A percentile compares a stretch with the other conserved stretches of the same genome.
These are phyloP conservation scores for Canavalia gladiata DNA, from an alignment of 306 rosid species.

Conservation along the genomic window DNA sequence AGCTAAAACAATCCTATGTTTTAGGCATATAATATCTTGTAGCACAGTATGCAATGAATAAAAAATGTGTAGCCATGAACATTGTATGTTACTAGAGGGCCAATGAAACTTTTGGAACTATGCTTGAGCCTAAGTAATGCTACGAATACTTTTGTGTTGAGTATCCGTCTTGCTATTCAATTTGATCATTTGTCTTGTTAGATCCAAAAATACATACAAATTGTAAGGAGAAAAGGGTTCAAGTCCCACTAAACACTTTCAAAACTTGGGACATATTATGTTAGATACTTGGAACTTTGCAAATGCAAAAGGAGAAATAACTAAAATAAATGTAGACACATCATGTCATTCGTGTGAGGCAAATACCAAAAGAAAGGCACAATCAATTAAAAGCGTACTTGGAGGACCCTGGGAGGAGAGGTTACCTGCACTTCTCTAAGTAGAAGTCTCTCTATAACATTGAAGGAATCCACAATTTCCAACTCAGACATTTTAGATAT, in stretches of 20 bases:
- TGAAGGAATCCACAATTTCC: constrained; percentile 79
- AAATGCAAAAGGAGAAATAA: constrained; percentile 2
- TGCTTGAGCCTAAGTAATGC: constrained; percentile 13
- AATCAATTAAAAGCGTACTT: constrained; percentile 18
- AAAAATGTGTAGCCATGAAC: background rate
- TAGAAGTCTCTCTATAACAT: constrained; percentile 77
- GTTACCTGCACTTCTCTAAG: constrained; percentile 73
- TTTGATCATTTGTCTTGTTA: constrained; percentile 11
- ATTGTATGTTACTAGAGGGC: background rate
- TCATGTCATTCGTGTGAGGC: background rate
- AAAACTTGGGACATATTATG: background rate
- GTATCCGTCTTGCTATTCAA: constrained; percentile 32
- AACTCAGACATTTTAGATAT: constrained; percentile 75
- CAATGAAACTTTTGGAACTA: background rate
- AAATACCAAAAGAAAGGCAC: constrained; percentile 28
- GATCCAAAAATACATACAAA: background rate
- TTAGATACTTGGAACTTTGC: background rate
- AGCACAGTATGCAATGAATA: constrained; percentile 23
- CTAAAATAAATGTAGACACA: background rate
- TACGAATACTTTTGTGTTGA: background rate
- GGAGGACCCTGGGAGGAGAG: constrained; percentile 14
- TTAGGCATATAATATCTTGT: constrained; percentile 10
- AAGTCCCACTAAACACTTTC: background rate
- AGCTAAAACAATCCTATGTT: constrained; percentile 2
- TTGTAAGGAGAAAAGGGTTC: background rate